phyloP scores from a whole-genome alignment of 1,139 yeast species.

The Arxiozyma bovina region DNA sequence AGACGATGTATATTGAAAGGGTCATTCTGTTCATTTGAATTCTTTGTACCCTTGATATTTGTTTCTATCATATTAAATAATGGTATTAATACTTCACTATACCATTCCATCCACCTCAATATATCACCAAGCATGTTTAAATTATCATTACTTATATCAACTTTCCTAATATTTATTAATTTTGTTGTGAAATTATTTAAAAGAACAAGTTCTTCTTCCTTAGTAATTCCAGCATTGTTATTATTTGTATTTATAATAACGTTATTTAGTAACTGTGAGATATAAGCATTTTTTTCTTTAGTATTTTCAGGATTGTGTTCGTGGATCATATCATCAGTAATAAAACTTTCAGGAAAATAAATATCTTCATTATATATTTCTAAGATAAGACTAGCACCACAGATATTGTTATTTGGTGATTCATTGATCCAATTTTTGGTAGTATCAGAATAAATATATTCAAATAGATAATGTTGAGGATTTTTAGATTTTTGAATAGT shows the following conservation, averaged over 20 bases:
- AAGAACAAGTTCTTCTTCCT: slow-evolving; percentile 14
- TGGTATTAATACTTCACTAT: slow-evolving; percentile 16
- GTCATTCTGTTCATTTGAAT: slow-evolving; percentile 3
- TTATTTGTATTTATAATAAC: neutral
- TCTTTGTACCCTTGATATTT: slow-evolving; percentile 3
- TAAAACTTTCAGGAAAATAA: slow-evolving; percentile 24
- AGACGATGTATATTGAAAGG: neutral
- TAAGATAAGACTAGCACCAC: slow-evolving; percentile 23
- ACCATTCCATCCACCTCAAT: slow-evolving; percentile 28
- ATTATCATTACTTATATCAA: slow-evolving; percentile 27
- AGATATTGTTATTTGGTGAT: slow-evolving; percentile 21
- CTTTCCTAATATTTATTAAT: slow-evolving; percentile 18
- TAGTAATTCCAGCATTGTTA: slow-evolving; percentile 12
- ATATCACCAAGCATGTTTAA: slow-evolving; percentile 23
- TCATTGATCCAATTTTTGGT: slow-evolving; percentile 26
- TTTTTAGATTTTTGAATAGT: slow-evolving; percentile 19
- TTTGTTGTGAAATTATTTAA: slow-evolving; percentile 28
- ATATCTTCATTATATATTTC: slow-evolving; percentile 15
- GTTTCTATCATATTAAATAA: slow-evolving; percentile 12
- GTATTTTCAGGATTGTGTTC: slow-evolving; percentile 3
- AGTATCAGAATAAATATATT: slow-evolving; percentile 21
- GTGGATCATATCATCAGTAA: slow-evolving; percentile 22
- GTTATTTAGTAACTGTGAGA: neutral
- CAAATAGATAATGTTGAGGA: slow-evolving; percentile 22
- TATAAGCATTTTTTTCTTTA: slow-evolving; percentile 1